Conservation (phyloP, 805 yeast species). For the Metschnikowia orientalis region DNA sequence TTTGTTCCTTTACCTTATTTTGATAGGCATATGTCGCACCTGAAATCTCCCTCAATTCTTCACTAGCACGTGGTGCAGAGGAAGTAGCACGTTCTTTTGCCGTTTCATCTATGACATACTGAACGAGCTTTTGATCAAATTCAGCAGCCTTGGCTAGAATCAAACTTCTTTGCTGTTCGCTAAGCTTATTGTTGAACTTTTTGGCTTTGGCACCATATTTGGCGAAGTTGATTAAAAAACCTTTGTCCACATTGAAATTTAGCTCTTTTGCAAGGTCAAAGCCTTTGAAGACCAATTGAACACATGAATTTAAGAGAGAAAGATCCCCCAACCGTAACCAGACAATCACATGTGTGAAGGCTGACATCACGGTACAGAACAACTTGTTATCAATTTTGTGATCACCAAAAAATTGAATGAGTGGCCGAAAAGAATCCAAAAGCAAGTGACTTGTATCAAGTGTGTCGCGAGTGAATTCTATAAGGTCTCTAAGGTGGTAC, state of each 20-base stretch:
- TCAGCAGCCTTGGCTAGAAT: constrained; percentile 58
- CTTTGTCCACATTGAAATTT: constrained; percentile 46
- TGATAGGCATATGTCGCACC: constrained; percentile 18
- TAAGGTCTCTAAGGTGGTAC: constrained; percentile 52
- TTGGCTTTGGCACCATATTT: constrained; percentile 63
- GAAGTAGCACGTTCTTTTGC: constrained; percentile 33
- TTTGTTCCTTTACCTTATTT: constrained; percentile 20
- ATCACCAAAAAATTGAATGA: constrained; percentile 19
- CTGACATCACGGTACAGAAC: constrained; percentile 52
- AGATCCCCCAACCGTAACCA: constrained; percentile 84
- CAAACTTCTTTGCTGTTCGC: constrained; percentile 60
- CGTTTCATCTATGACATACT: constrained; percentile 31
- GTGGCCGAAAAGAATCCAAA: constrained; percentile 58
- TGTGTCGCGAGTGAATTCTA: constrained; percentile 83
- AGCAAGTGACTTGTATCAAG: constrained; percentile 70
- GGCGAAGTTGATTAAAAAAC: constrained; percentile 53
- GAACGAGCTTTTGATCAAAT: constrained; percentile 53
- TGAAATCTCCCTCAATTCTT: neutral
- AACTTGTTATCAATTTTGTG: constrained; percentile 21
- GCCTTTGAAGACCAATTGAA: constrained; percentile 59
- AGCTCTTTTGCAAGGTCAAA: constrained; percentile 60
- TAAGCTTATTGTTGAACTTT: constrained; percentile 64
- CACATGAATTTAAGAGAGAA: constrained; percentile 69
- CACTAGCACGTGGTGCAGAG: constrained; percentile 9
- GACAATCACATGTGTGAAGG: constrained; percentile 63